Evolutionary conservation across 2,329 filamentous ascomycete species (phyloP).

Genomic region (Lecanoromycetidae sp.): DNA sequence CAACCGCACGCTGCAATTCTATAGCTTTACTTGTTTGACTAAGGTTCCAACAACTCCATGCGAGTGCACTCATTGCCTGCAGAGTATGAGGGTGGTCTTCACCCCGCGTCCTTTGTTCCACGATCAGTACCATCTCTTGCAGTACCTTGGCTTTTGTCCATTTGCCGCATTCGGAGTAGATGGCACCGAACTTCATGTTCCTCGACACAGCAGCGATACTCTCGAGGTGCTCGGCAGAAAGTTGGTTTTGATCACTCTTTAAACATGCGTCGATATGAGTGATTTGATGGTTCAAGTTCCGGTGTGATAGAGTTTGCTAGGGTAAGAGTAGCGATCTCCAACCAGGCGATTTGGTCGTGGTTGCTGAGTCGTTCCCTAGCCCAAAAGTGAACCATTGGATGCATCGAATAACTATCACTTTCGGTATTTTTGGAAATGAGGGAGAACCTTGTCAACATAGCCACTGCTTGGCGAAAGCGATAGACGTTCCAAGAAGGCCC

Average conservation of each 20-base stretch:
- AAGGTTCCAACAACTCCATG: slow-evolving; percentile 18
- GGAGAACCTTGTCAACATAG: slow-evolving; percentile 20
- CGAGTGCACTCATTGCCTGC: slow-evolving; percentile 8
- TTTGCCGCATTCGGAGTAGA: slow-evolving; percentile 23
- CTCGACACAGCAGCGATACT: slow-evolving; percentile 12
- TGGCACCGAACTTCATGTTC: slow-evolving; percentile 20
- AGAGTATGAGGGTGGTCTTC: slow-evolving; percentile 10
- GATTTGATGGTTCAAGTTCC: slow-evolving; percentile 12
- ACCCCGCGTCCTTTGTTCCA: slow-evolving; percentile 5
- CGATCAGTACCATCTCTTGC: slow-evolving; percentile 15
- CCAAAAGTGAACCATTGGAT: slow-evolving; percentile 28
- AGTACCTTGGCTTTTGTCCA: slow-evolving; percentile 21
- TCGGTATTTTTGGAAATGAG: slow-evolving; percentile 17
- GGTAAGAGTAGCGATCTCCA: slow-evolving; percentile 13
- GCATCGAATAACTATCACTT: slow-evolving; percentile 20
- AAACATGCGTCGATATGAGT: slow-evolving; percentile 19
- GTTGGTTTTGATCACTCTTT: background rate
- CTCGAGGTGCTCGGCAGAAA: slow-evolving; percentile 9
- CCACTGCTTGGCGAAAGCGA: slow-evolving; percentile 16
- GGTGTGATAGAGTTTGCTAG: slow-evolving; percentile 17
- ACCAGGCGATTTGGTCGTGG: slow-evolving; percentile 17
- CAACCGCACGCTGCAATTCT: slow-evolving; percentile 7
- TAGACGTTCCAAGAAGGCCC: background rate
- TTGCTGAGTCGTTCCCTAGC: slow-evolving; percentile 21
- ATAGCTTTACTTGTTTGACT: slow-evolving; percentile 16